Base-by-base conservation (phyloP, 192 early-diverging fungal species). In the Rhizophagus clarus region DNA sequence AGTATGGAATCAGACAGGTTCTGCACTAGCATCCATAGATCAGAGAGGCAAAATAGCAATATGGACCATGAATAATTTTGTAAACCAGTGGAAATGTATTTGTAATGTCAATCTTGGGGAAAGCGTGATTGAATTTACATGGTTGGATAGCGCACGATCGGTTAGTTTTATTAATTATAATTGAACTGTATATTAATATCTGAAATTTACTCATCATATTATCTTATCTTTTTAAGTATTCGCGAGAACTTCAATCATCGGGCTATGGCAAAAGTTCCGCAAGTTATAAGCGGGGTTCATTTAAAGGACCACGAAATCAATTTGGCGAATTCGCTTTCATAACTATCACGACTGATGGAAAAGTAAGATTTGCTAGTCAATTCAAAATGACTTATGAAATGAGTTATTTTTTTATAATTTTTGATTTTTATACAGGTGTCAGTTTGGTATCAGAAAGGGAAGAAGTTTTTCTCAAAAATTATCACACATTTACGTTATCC, bases 1-100 rank as follows among this genome's bases (percentile, higher is more conserved):
- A 49, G 64, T 68, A 40, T 78, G 60, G 56, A 78, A 78, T 34
- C 76, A 78, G 28, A 49, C 37, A 10, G 76, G 76, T 11, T 62
- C 60, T 49, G 62, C 29, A 29, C 24, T 78, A 32, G 76, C 76
- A 47, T 69, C 64, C 24, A 78, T 78, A 47, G 76, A 78, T 56
- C 62, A 63, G 40, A 56, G 56, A 32, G 76, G 76, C 10, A 69
- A 51, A 47, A 51, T 78, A 29, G 42, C 60, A 10, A 17, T 78
- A 49, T 78, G 76, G 76, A 68, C 45, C 22, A 68, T 78, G 62
- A 42, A 78, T n/a, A 61, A 78, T 49, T 78, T 47, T 78, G 34
- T 78, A 4, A 78, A 78, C 24, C 22, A 51, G 20, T 78, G 76
- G 76, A 78, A 49, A 4, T 66, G 61, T 31, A 66, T 69, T 45